phyloP scores from a whole-genome alignment of 306 rosid species.

The Ziziphus jujuba region DNA sequence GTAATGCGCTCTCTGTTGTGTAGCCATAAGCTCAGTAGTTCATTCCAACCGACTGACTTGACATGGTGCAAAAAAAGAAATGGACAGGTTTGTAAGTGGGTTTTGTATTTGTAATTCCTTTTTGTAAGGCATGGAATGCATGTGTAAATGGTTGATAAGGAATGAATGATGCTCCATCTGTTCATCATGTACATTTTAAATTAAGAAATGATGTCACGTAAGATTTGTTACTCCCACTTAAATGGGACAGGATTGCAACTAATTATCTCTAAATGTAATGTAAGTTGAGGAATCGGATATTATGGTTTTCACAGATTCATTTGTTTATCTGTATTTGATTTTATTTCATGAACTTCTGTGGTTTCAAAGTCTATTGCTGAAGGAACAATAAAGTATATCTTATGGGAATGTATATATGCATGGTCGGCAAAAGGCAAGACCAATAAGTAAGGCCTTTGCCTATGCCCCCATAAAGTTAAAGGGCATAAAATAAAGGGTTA shows the following conservation, averaged over 20 bases:
- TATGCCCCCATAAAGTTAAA: too few species aligned
- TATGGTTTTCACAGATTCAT: too few species aligned
- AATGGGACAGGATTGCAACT: constrained; percentile 24
- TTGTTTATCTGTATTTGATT: too few species aligned
- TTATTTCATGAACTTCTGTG: too few species aligned
- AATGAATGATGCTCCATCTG: constrained; percentile 37
- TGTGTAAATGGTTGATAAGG: constrained; percentile 30
- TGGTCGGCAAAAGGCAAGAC: too few species aligned
- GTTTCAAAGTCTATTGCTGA: too few species aligned
- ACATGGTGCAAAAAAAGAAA: constrained; percentile 35
- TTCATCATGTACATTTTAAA: constrained; percentile 46
- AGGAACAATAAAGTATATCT: too few species aligned
- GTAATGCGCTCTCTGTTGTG: constrained; percentile 22
- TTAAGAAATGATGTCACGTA: constrained; percentile 44
- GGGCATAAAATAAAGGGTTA: too few species aligned
- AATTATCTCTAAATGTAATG: too few species aligned
- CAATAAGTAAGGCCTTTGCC: too few species aligned
- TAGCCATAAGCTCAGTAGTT: constrained; percentile 25
- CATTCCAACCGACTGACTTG: constrained; percentile 40
- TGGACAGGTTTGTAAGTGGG: constrained; percentile 36
- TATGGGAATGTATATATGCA: too few species aligned
- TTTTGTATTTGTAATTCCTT: constrained; percentile 5
- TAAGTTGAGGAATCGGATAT: too few species aligned
- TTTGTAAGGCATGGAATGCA: not conserved
- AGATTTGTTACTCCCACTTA: constrained; percentile 35